Conservation (phyloP, 352 stramenopile species). For the Phytophthora citricola region DNA sequence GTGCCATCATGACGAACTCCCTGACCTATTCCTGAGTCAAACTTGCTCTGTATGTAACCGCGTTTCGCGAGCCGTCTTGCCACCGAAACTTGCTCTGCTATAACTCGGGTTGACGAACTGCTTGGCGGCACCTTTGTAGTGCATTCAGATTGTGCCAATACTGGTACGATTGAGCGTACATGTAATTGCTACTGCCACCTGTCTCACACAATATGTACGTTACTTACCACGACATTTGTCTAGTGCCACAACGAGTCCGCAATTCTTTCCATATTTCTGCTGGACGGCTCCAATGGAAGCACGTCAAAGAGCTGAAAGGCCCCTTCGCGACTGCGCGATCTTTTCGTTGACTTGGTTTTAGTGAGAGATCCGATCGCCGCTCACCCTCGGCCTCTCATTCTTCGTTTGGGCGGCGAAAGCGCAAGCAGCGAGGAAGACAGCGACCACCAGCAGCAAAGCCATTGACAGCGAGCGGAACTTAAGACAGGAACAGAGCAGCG, state of each 20-base stretch:
- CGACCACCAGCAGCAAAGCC: slow-evolving; percentile 18
- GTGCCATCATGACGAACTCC: too few species aligned
- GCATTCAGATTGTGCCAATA: too few species aligned
- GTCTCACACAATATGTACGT: neutral
- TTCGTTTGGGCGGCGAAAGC: slow-evolving; percentile 27
- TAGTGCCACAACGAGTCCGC: neutral
- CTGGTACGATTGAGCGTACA: too few species aligned
- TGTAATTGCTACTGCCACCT: neutral
- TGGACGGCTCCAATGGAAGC: neutral
- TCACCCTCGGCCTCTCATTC: slow-evolving; percentile 12
- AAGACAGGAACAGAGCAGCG: slow-evolving; percentile 3
- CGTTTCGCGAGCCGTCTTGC: too few species aligned
- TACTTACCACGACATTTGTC: neutral
- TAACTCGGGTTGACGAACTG: too few species aligned
- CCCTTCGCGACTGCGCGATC: slow-evolving; percentile 8
- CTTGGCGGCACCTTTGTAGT: too few species aligned
- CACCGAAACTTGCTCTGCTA: too few species aligned
- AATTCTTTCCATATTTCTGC: slow-evolving; percentile 24
- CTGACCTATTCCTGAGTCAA: too few species aligned
- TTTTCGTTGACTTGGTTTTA: slow-evolving; percentile 20
- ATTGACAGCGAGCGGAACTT: slow-evolving; percentile 10
- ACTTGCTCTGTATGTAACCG: too few species aligned
- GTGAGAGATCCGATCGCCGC: slow-evolving; percentile 1
- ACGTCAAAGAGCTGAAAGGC: too few species aligned
- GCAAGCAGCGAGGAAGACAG: slow-evolving; percentile 18